Evolutionary conservation across 192 early-diverging fungal genomes (phyloP), one percentile per base, ranked within the genome.

Genomic region (Chytriomyces hyalinus): DNA sequence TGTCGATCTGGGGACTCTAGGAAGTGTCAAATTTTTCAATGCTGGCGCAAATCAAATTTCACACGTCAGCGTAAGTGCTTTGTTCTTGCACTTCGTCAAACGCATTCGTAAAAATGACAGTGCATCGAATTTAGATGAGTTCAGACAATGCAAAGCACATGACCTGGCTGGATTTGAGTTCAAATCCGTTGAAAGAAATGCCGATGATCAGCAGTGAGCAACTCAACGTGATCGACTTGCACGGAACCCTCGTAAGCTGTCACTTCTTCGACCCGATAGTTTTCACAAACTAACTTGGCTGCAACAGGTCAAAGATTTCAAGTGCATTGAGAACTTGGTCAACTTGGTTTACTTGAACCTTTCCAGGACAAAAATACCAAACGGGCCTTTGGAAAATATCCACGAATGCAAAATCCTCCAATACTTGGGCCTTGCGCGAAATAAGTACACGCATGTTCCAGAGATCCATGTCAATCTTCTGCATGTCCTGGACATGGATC

Each of bases 341-440:
- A 78, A 72, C 49, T 49, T 78, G n/a, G 44, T 78, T 2, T 78
- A 78, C 36, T 51, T 78, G 13, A 51, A 78, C 48, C 26, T 73
- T 17, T 61, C 77, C 22, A 53, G 70, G 65, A 78, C 77, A 50
- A 61, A 68, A 48, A 44, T 78, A 9, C 45, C 60, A 43, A 78
- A 70, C 45, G 68, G 20, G 20, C 17, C 24, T 53, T 11, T 70
- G 10, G 49, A 68, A 17, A 47, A 49, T 24, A 62, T 78, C n/a
- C 5, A 13, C 17, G 53, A 64, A 1, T 62, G 69, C 49, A 57
- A 61, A 22, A 63, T 78, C 49, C 59, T 78, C 6, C 77, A 78
- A 63, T 78, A 73, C 53, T 70, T 78, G n/a, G 53, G 70, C 46
- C 22, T 78, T 13, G 68, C 77, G 15, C 53, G 77, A 15, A 78